phyloP scores from a whole-genome alignment of 306 rosid genomes.

The Prunus kanzakura region DNA sequence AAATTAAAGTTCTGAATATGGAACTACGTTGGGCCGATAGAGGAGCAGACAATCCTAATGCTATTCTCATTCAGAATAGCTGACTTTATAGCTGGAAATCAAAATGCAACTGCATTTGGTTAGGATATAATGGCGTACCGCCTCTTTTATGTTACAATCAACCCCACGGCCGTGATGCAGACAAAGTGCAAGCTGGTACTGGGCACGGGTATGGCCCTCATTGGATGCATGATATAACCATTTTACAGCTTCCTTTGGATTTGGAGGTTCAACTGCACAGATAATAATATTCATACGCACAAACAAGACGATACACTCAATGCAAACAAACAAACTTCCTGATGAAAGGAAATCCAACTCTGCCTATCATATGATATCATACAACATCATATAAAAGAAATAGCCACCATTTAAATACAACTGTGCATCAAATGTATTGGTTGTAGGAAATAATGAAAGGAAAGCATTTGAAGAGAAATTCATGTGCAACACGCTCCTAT shows the following conservation, averaged over 20 bases:
- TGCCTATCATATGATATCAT: neutral
- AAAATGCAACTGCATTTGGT: neutral
- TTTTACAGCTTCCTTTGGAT: conserved; percentile 58
- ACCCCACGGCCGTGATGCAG: conserved; percentile 63
- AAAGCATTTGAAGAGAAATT: neutral
- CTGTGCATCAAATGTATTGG: no score
- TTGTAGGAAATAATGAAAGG: no score
- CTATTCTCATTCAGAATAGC: neutral
- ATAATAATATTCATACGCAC: conserved; percentile 3
- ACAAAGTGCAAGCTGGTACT: conserved; percentile 86
- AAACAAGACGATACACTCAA: neutral
- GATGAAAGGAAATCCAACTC: neutral
- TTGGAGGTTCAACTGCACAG: conserved; percentile 72
- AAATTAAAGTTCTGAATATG: neutral
- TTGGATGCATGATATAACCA: conserved; percentile 64
- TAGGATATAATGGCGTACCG: conserved; percentile 44
- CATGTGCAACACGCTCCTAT: neutral
- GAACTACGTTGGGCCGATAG: neutral
- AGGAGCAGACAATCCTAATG: neutral
- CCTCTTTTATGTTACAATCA: conserved; percentile 48
- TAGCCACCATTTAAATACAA: neutral
- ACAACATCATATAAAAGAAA: neutral
- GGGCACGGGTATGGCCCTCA: conserved; percentile 71
- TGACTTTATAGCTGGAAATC: neutral
- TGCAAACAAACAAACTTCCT: neutral